phyloP scores from a whole-genome alignment of 495 filamentous ascomycete species.

The Jackrogersella minutella region DNA sequence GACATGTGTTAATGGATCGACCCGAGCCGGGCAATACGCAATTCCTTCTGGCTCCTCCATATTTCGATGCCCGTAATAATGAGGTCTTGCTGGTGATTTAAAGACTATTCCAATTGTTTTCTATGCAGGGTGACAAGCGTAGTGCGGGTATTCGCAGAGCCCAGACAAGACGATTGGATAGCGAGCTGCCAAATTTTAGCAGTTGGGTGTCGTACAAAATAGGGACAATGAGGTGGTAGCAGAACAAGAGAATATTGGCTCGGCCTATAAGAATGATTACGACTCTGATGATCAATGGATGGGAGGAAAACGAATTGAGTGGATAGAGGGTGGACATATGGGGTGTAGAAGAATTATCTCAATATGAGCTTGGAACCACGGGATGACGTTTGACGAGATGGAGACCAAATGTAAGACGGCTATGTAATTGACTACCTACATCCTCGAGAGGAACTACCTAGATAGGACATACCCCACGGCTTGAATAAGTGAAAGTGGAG shows the following conservation, averaged over 20 bases:
- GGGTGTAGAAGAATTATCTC: slow-evolving; percentile 39
- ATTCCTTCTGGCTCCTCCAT: slow-evolving; percentile 45
- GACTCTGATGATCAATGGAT: slow-evolving; percentile 29
- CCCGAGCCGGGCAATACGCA: slow-evolving; percentile 51
- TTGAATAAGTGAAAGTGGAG: slow-evolving; percentile 43
- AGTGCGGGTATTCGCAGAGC: slow-evolving; percentile 35
- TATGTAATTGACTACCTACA: slow-evolving; percentile 18
- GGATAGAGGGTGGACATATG: slow-evolving; percentile 31
- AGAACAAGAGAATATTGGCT: slow-evolving; percentile 32
- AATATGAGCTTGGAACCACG: slow-evolving; percentile 36
- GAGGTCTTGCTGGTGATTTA: slow-evolving; percentile 19
- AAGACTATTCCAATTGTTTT: slow-evolving; percentile 19
- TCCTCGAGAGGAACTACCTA: slow-evolving; percentile 39
- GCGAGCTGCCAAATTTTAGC: slow-evolving; percentile 26
- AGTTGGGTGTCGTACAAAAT: slow-evolving; percentile 39
- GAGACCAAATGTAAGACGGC: slow-evolving; percentile 27
- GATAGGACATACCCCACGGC: slow-evolving; percentile 45
- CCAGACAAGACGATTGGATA: slow-evolving; percentile 31
- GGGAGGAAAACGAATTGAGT: slow-evolving; percentile 34
- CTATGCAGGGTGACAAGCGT: slow-evolving; percentile 35
- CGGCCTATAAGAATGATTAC: slow-evolving; percentile 37
- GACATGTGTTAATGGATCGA: slow-evolving; percentile 47
- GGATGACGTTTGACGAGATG: slow-evolving; percentile 34
- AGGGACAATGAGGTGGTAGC: slow-evolving; percentile 25
- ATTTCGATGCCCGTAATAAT: slow-evolving; percentile 18